Conservation (phyloP, 192 early-diverging fungal species). For the Paraglomus occultum region DNA sequence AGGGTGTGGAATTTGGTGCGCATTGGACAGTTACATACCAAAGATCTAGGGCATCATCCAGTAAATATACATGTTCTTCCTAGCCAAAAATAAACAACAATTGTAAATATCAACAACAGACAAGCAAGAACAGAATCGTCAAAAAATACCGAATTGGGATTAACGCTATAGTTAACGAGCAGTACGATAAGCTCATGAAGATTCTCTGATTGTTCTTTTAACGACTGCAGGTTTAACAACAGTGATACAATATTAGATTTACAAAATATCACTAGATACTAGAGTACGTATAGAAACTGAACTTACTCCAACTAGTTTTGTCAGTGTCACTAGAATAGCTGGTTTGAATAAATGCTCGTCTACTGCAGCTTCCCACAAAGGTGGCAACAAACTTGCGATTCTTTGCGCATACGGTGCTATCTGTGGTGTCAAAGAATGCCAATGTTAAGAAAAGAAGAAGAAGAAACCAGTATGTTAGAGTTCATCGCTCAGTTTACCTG, state of each 20-base stretch:
- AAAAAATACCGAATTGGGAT: slow-evolving; percentile 49
- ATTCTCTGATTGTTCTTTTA: slow-evolving; percentile 66
- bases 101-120: background rate
- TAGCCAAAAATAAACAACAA: slow-evolving; percentile 32
- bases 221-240: slow-evolving; percentile 44
- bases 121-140: background rate
- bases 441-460: background rate
- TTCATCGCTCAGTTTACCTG: slow-evolving; percentile 33
- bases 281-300: background rate
- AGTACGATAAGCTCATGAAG: slow-evolving; percentile 75
- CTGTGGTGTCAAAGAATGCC: slow-evolving; percentile 31
- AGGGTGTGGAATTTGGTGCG: slow-evolving; percentile 47
- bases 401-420: slow-evolving; percentile 70
- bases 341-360: slow-evolving; percentile 80
- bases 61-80: slow-evolving; percentile 74
- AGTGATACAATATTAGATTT: background rate
- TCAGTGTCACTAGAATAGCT: slow-evolving; percentile 72
- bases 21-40: slow-evolving; percentile 84
- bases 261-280: slow-evolving; percentile 1
- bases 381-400: slow-evolving; percentile 73
- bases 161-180: slow-evolving; percentile 71
- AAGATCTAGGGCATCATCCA: slow-evolving; percentile 90
- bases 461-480: background rate
- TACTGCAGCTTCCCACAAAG: slow-evolving; percentile 74
- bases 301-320: slow-evolving; percentile 66